Conservation (phyloP, 768 basidiomycete species). For the Lentinula lateritia region DNA sequence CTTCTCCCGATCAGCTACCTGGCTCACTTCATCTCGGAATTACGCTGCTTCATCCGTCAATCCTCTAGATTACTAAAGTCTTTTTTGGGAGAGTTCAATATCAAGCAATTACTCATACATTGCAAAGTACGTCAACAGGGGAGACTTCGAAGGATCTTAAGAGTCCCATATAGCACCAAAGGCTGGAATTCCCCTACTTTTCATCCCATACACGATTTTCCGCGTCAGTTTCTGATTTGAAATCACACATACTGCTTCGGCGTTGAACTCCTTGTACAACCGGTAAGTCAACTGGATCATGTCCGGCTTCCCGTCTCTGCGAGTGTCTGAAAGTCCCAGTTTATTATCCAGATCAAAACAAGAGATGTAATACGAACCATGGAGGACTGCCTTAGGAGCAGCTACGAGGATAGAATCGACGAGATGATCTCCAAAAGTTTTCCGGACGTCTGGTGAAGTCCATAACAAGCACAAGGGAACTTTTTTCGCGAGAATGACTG, state of each 20-base stretch:
- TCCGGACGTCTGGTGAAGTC: slow-evolving; percentile 55
- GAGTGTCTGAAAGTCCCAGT: slow-evolving; percentile 27
- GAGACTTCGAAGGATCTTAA: slow-evolving; percentile 10
- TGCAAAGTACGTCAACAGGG: not conserved
- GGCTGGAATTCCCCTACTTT: slow-evolving; percentile 54
- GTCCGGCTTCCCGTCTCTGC: slow-evolving; percentile 40
- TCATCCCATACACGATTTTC: slow-evolving; percentile 57
- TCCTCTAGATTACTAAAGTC: not conserved
- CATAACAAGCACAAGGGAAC: slow-evolving; percentile 54
- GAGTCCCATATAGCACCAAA: slow-evolving; percentile 63
- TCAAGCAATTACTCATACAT: not conserved
- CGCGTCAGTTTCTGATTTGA: slow-evolving; percentile 53
- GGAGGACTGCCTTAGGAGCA: slow-evolving; percentile 50
- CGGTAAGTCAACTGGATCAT: slow-evolving; percentile 43
- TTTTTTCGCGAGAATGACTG: slow-evolving; percentile 44
- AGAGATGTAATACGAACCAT: slow-evolving; percentile 31
- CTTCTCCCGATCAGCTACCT: not conserved
- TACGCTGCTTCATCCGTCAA: not conserved
- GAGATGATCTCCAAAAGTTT: slow-evolving; percentile 58
- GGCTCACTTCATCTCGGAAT: not conserved
- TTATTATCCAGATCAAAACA: not conserved
- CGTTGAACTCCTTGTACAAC: slow-evolving; percentile 41
- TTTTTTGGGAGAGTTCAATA: too few relatives aligned
- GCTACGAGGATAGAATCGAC: slow-evolving; percentile 51
- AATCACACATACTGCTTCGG: slow-evolving; percentile 52